phyloP scores from a whole-genome alignment of 2,329 filamentous ascomycete species.

The Neopestalotiopsis rosae region DNA sequence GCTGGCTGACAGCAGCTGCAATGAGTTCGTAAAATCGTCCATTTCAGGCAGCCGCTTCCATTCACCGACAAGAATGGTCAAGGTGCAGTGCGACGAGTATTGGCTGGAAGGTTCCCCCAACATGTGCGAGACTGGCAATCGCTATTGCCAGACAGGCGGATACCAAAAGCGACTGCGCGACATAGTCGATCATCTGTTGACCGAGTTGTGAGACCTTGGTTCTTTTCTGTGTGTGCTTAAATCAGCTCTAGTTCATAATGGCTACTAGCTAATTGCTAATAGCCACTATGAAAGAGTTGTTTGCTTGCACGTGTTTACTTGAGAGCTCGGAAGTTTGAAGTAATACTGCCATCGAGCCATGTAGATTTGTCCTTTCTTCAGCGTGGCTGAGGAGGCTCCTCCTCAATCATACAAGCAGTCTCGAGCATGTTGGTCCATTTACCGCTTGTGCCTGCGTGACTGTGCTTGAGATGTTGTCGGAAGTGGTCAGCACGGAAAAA shows the following conservation, averaged over 20 bases:
- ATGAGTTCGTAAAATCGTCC: constrained; percentile 1
- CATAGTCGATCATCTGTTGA: too few species aligned
- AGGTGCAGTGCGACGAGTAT: neutral
- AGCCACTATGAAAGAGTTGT: neutral
- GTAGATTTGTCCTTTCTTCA: constrained; percentile 31
- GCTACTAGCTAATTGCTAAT: neutral
- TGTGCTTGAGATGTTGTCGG: constrained; percentile 96
- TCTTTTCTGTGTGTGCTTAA: neutral
- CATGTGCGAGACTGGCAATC: neutral
- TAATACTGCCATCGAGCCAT: neutral
- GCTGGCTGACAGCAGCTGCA: constrained; percentile 5
- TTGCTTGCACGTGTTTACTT: neutral
- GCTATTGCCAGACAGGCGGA: too few species aligned
- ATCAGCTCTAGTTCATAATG: neutral
- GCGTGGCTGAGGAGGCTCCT: constrained; percentile 67
- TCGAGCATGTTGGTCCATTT: constrained; percentile 99
- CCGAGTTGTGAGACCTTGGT: neutral
- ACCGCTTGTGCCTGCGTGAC: constrained; percentile 91
- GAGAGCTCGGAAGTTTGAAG: neutral
- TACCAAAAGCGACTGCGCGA: too few species aligned
- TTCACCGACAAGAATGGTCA: neutral
- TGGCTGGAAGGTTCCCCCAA: neutral
- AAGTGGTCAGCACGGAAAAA: constrained; percentile 98
- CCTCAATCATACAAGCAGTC: constrained; percentile 91
- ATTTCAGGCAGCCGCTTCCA: neutral